Base-by-base conservation (phyloP, 2,329 filamentous ascomycete genomes). In the Monilinia fructigena region DNA sequence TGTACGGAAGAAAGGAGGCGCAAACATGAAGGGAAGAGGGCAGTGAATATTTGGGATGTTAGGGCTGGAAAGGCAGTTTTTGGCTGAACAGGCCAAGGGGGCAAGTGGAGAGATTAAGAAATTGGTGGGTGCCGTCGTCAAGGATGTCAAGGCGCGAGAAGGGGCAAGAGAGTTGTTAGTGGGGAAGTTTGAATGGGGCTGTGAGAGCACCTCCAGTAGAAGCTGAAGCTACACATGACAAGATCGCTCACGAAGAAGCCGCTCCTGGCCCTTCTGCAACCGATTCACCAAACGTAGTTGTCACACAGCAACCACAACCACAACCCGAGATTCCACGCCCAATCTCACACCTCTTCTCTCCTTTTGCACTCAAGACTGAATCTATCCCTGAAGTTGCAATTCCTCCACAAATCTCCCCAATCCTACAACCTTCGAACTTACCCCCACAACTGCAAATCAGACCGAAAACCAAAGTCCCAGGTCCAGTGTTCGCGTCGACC, bases 11-110 rank as follows among this genome's bases (percentile, higher is more conserved):
- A 65, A 28, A 35, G 63, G 11, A 58, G 45, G 40, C 40, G 54
- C 28, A 65, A 65, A 28, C 63, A 65, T 58, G 63, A 65, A 23
- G 31, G 28, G 14, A 48, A 40, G 26, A 23, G 63, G 1, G 63
- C 63, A 31, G 54, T 65, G 2, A 65, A 65, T 40, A 65, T 65
- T 28, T 65, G 63, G 63, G 55, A 65, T 28, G 56, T 59, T 6
- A 59, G 56, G 28, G 56, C 56, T 18, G 56, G 56, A 10, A 59
- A 59, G 28, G 56, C 56, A 6, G 56, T 59, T 48, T 48, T 35
- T 59, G 12, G 56, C 56, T 4, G 56, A 59, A n/a, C 56, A 59
- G 20, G 56, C 56, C 2, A 59, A 59, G 20, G 56, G 56, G 11
- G 56, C 56, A 23, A 59, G 56, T 48, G 56, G 56, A 5, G 56